Evolutionary conservation across 768 basidiomycete genomes (phyloP).

Genomic region (Wakefieldia striispora): DNA sequence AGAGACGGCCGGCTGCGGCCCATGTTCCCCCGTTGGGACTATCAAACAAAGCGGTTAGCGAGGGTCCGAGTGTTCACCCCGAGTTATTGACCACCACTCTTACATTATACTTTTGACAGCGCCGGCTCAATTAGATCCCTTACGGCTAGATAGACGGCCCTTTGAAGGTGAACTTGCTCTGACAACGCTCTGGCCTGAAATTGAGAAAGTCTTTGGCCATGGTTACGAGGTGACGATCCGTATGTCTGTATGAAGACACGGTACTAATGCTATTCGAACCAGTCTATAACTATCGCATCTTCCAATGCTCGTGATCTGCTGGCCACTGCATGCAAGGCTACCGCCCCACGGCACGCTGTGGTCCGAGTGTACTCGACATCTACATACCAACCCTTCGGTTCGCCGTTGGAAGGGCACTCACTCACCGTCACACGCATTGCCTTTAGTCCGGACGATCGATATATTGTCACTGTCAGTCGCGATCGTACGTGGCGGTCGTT

Average conservation of each 20-base stretch:
- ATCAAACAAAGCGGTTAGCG: conserved; percentile 87
- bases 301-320: conserved; percentile 69
- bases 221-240: conserved; percentile 76
- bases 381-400: conserved; percentile 68
- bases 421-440: conserved; percentile 88
- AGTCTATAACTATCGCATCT: conserved; percentile 80
- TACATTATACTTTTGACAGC: conserved; percentile 8
- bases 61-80: conserved; percentile 41
- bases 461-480: conserved; percentile 81
- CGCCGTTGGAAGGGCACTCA: conserved; percentile 76
- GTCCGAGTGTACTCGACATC: conserved; percentile 77
- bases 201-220: conserved; percentile 96
- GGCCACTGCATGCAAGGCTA: conserved; percentile 90
- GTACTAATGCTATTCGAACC: not conserved
- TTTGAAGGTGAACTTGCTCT: conserved; percentile 90
- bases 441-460: conserved; percentile 83
- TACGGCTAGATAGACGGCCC: conserved; percentile 43
- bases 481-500: conserved; percentile 92
- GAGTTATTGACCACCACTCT: not conserved
- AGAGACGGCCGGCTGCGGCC: conserved; percentile 68
- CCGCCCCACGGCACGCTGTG: conserved; percentile 83
- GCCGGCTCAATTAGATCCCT: conserved; percentile 16
- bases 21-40: conserved; percentile 91
- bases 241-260: not conserved
- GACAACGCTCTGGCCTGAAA: conserved; percentile 93